Percentiles rank a stretch among this genome's conserved stretches.
These are phyloP conservation scores for Debaryomyces sp. DNA, from an alignment of 1,139 yeast genomes.

Conservation along the genomic window DNA sequence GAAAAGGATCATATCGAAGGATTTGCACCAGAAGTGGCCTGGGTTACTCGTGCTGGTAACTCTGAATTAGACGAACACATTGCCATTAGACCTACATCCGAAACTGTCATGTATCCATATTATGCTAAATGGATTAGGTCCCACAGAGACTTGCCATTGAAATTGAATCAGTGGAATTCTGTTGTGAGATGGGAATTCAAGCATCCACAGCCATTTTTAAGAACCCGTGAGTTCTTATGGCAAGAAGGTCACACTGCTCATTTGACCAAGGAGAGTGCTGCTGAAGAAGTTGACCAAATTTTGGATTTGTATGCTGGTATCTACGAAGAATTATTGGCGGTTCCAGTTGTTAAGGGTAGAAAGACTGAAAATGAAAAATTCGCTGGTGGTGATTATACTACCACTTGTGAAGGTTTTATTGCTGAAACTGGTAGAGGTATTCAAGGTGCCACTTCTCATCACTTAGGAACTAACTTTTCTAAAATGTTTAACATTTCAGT, in stretches of 20 bases:
- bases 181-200: conserved; percentile 99
- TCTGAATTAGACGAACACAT: conserved; percentile 97
- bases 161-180: conserved; percentile 98
- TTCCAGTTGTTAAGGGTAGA: conserved; percentile 93
- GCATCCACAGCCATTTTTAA: conserved; percentile 98
- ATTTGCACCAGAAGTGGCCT: conserved; percentile 99
- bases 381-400: conserved; percentile 96
- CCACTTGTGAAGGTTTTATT: conserved; percentile 95
- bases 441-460: conserved; percentile 99
- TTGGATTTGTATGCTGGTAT: conserved; percentile 83
- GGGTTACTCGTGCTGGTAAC: conserved; percentile 97
- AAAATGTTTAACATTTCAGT: conserved; percentile 96
- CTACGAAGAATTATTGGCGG: conserved; percentile 91
- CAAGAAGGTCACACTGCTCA: conserved; percentile 99
- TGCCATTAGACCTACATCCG: conserved; percentile 99
- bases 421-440: conserved; percentile 99
- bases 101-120: conserved; percentile 99
- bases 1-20: conserved; percentile 99
- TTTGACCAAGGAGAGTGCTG: conserved; percentile 78
- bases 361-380: conserved; percentile 98
- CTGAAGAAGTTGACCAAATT: conserved; percentile 81
- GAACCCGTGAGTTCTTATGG: conserved; percentile 99
- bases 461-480: conserved; percentile 96
- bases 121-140: conserved; percentile 99
- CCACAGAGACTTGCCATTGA: conserved; percentile 95